phyloP scores from a whole-genome alignment of 345 rosid species.

The Citrus sp. region DNA sequence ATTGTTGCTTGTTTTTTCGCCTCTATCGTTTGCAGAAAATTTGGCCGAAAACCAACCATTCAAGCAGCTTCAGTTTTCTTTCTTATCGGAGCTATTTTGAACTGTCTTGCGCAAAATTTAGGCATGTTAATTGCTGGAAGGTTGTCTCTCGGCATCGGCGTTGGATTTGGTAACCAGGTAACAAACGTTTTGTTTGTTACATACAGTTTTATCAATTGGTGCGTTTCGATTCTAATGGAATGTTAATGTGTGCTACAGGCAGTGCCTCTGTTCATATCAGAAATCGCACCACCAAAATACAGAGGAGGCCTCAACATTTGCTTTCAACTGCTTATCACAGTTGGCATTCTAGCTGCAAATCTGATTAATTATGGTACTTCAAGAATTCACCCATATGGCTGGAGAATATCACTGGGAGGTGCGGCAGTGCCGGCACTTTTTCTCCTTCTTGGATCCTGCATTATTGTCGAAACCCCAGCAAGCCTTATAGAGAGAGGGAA shows the following conservation, averaged over 20 bases:
- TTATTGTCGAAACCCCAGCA: constrained; percentile 65
- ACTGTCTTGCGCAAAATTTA: constrained; percentile 35
- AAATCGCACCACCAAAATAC: constrained; percentile 57
- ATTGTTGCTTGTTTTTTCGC: constrained; percentile 49
- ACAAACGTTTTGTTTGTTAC: background rate
- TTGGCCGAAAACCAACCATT: constrained; percentile 54
- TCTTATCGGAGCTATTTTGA: constrained; percentile 50
- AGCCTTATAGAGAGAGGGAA: constrained; percentile 61
- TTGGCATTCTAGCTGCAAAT: constrained; percentile 62
- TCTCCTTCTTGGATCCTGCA: constrained; percentile 52
- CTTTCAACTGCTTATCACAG: constrained; percentile 71
- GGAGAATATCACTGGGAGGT: constrained; percentile 67
- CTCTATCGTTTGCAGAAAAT: constrained; percentile 34
- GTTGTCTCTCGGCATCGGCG: constrained; percentile 57
- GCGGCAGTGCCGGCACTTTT: constrained; percentile 57
- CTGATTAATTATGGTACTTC: constrained; percentile 40
- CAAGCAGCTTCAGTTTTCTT: constrained; percentile 62
- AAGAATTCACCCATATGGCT: constrained; percentile 36
- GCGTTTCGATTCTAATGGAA: background rate
- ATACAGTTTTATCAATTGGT: background rate
- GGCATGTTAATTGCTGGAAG: constrained; percentile 59
- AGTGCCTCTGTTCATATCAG: constrained; percentile 78
- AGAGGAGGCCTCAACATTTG: constrained; percentile 67
- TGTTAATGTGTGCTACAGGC: constrained; percentile 35
- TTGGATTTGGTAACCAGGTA: constrained; percentile 81